Conservation (phyloP, 495 filamentous ascomycete genomes). For the Lentithecium fluviatile region DNA sequence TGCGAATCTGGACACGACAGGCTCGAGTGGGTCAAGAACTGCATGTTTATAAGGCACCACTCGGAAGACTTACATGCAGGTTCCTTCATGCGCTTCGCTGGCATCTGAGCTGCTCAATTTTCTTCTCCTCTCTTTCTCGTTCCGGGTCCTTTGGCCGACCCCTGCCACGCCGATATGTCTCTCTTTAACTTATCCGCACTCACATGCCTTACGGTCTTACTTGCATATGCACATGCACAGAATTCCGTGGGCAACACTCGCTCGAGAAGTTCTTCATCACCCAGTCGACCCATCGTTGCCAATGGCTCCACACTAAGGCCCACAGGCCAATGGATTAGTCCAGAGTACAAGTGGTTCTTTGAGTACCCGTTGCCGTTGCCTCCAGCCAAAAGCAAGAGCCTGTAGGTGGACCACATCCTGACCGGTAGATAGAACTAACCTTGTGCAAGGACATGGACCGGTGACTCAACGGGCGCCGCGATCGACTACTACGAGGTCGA, state of each 20-base stretch:
- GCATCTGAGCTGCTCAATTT: background rate
- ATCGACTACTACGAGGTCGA: slow-evolving; percentile 49
- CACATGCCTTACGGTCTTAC: too few relatives aligned
- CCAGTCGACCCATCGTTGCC: background rate
- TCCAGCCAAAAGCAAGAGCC: slow-evolving; percentile 43
- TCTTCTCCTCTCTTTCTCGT: too few relatives aligned
- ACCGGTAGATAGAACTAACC: background rate
- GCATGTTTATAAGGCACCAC: background rate
- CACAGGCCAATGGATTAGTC: slow-evolving; percentile 28
- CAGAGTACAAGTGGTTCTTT: slow-evolving; percentile 47
- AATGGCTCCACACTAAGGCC: background rate
- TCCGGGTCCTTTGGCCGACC: too few relatives aligned
- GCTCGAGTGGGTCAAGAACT: background rate
- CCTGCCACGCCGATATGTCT: too few relatives aligned
- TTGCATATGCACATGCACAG: too few relatives aligned
- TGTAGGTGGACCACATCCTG: slow-evolving; percentile 33
- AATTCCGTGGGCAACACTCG: too few relatives aligned
- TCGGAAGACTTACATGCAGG: background rate
- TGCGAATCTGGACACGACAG: background rate
- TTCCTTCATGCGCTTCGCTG: background rate
- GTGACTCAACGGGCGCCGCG: slow-evolving; percentile 5
- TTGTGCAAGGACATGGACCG: slow-evolving; percentile 15
- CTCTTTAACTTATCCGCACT: too few relatives aligned
- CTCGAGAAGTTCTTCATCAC: too few relatives aligned
- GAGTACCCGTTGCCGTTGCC: slow-evolving; percentile 50